Evolutionary conservation across 148 eudicot genomes (phyloP).

Genomic region (Pouteria glomerata): DNA sequence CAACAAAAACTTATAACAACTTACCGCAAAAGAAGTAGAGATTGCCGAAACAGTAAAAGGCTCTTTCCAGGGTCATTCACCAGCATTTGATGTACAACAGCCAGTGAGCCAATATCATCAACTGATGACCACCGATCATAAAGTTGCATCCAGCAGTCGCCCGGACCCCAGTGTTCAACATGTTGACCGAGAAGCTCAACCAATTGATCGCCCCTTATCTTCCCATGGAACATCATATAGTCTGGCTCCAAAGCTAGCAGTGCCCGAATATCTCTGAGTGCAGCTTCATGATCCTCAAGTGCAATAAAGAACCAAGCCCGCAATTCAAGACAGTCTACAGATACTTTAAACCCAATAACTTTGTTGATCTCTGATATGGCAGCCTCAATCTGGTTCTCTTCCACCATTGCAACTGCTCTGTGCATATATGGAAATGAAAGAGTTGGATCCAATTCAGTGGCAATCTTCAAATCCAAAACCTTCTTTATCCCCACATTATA

Average conservation of each 20-base stretch:
- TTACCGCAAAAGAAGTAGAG: constrained; percentile 78
- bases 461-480: constrained; percentile 52
- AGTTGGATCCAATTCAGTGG: constrained; percentile 72
- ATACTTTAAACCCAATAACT: constrained; percentile 65
- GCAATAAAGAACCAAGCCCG: constrained; percentile 77
- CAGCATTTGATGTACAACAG: constrained; percentile 79
- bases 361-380: constrained; percentile 66
- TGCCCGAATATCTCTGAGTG: constrained; percentile 68
- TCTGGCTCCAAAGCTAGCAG: constrained; percentile 66
- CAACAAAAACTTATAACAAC: constrained; percentile 5
- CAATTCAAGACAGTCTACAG: constrained; percentile 74
- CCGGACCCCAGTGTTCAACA: constrained; percentile 61
- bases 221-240: constrained; percentile 67
- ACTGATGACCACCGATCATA: constrained; percentile 86
- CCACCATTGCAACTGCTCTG: constrained; percentile 56
- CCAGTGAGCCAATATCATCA: constrained; percentile 88
- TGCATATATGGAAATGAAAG: constrained; percentile 72
- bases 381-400: constrained; percentile 41
- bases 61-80: constrained; percentile 75
- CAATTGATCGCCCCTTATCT: constrained; percentile 53
- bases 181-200: constrained; percentile 49
- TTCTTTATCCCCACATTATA: constrained; percentile 67
- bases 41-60: constrained; percentile 70
- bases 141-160: constrained; percentile 86
- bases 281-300: constrained; percentile 67